These are phyloP conservation scores for Pleurotus giganteus DNA, from an alignment of 768 basidiomycete species.

Conservation along the genomic window DNA sequence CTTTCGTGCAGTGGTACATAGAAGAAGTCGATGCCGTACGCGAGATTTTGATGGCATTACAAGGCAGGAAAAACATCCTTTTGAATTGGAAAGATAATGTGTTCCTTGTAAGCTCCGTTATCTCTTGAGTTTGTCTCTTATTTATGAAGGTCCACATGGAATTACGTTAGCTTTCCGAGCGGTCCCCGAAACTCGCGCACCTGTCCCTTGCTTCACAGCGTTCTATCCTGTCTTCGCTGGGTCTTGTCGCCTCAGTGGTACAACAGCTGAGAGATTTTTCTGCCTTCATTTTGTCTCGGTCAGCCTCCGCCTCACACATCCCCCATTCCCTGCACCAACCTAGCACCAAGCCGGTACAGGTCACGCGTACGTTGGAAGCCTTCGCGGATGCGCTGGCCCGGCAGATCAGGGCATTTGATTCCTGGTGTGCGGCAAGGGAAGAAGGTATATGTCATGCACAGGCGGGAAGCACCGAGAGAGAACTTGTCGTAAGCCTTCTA, in stretches of 20 bases:
- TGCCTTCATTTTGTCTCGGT: slow-evolving; percentile 41
- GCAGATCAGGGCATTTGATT: slow-evolving; percentile 56
- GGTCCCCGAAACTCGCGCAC: slow-evolving; percentile 62
- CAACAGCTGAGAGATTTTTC: slow-evolving; percentile 65
- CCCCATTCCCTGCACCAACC: slow-evolving; percentile 12
- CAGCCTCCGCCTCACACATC: slow-evolving; percentile 16
- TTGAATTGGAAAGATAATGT: slow-evolving; percentile 35
- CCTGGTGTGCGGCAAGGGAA: slow-evolving; percentile 71
- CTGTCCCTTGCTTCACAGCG: slow-evolving; percentile 63
- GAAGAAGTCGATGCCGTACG: slow-evolving; percentile 75
- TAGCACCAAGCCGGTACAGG: slow-evolving; percentile 16
- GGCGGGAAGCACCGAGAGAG: slow-evolving; percentile 41
- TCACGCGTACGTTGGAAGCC: slow-evolving; percentile 72
- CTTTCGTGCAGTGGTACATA: slow-evolving; percentile 54
- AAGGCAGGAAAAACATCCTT: slow-evolving; percentile 67
- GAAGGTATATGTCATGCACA: slow-evolving; percentile 62
- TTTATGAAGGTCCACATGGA: background rate
- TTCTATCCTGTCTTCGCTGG: slow-evolving; percentile 62
- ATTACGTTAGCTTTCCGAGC: slow-evolving; percentile 41
- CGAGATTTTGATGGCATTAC: slow-evolving; percentile 72
- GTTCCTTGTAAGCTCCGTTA: slow-evolving; percentile 27
- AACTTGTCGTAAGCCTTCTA: slow-evolving; percentile 63
- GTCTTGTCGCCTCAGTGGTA: slow-evolving; percentile 55
- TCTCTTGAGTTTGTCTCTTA: background rate
- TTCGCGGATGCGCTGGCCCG: slow-evolving; percentile 73